Evolutionary conservation across 1,284 basidiomycete species (phyloP).

Genomic region (Hortiboletus rubellus): DNA sequence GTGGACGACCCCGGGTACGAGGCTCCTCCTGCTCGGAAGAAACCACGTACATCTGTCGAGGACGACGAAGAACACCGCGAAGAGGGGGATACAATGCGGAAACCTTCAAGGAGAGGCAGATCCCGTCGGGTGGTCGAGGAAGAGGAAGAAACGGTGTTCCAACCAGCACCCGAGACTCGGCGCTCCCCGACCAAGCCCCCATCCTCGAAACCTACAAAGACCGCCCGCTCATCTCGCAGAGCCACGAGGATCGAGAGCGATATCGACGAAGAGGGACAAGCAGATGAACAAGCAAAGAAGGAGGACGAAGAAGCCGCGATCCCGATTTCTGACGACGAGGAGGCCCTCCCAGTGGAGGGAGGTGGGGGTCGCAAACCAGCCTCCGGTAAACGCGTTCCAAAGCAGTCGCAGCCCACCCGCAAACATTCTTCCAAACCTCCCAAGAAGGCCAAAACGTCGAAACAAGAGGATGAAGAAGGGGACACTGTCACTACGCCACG

Average conservation of each 20-base stretch:
- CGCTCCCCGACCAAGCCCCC: conserved; percentile 20
- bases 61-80: conserved; percentile 27
- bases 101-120: conserved; percentile 20
- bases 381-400: neutral
- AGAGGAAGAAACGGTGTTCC: conserved; percentile 26
- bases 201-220: conserved; percentile 16
- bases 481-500: conserved; percentile 15
- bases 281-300: neutral
- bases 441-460: neutral
- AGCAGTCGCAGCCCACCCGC: neutral
- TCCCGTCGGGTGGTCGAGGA: conserved; percentile 15
- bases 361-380: conserved; percentile 1
- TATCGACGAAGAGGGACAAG: conserved; percentile 17
- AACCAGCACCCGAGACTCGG: conserved; percentile 14
- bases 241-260: conserved; percentile 13
- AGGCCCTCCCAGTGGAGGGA: conserved; percentile 3
- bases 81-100: conserved; percentile 32
- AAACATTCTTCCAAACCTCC: conserved; percentile 2
- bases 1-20: conserved; percentile 33
- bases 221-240: conserved; percentile 12
- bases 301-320: neutral
- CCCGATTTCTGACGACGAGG: conserved; percentile 23
- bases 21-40: conserved; percentile 29
- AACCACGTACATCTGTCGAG: conserved; percentile 29
- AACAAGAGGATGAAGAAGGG: conserved; percentile 5